These are phyloP conservation scores for Microbotryum silenes-acaulis DNA, from an alignment of 1,284 basidiomycete species.

Conservation along the genomic window DNA sequence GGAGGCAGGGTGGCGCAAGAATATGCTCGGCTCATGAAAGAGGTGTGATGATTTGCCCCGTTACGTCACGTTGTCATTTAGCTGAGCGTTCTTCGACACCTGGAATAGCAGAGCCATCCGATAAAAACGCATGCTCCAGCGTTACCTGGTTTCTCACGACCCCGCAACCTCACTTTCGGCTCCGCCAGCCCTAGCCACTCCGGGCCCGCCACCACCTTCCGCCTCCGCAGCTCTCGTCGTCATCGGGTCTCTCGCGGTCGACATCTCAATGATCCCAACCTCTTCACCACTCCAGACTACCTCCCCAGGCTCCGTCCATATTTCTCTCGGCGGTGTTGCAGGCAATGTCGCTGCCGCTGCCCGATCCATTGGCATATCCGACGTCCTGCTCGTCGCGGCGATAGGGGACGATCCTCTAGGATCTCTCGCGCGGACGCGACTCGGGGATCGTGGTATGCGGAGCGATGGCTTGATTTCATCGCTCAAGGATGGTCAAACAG, in stretches of 20 bases:
- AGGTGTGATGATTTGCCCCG: constrained; percentile 11
- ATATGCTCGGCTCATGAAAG: constrained; percentile 50
- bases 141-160: not conserved
- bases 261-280: constrained; percentile 56
- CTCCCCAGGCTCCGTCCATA: constrained; percentile 61
- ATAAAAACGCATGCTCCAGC: too few species aligned
- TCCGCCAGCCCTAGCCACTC: not conserved
- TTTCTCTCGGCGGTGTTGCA: constrained; percentile 82
- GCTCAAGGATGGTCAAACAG: constrained; percentile 50
- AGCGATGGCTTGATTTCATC: constrained; percentile 58
- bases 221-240: constrained; percentile 44
- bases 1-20: constrained; percentile 76
- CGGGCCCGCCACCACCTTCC: not conserved
- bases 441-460: constrained; percentile 65
- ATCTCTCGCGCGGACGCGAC: constrained; percentile 59
- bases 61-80: not conserved
- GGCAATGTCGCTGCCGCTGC: constrained; percentile 90
- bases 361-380: constrained; percentile 47
- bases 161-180: not conserved
- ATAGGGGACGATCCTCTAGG: constrained; percentile 46
- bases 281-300: constrained; percentile 56
- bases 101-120: too few species aligned
- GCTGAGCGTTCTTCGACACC: not conserved
- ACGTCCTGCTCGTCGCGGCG: constrained; percentile 45
- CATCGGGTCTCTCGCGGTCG: constrained; percentile 75